A percentile compares a stretch with the other conserved stretches of the same genome.
Evolutionary conservation across 805 yeast genomes (phyloP).

Genomic region (Komagataella mondaviorum): DNA sequence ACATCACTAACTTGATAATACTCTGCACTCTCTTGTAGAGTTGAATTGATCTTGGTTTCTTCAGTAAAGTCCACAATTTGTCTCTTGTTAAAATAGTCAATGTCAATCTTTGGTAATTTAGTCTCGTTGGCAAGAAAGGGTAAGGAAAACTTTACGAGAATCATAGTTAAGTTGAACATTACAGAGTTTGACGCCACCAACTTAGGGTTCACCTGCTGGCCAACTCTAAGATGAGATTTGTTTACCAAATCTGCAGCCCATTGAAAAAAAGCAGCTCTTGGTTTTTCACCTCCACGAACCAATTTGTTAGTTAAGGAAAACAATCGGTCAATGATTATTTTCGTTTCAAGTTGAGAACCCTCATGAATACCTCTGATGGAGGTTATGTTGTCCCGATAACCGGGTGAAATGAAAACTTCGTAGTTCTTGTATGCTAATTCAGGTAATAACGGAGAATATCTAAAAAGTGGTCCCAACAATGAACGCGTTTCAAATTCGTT

Average conservation of each 20-base stretch:
- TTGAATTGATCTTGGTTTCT: conserved; percentile 75
- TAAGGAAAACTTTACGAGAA: conserved; percentile 59
- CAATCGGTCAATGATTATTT: conserved; percentile 43
- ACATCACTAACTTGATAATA: conserved; percentile 29
- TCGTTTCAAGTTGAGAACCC: conserved; percentile 52
- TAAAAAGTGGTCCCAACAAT: conserved; percentile 63
- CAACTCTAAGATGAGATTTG: conserved; percentile 75
- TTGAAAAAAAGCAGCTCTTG: conserved; percentile 50
- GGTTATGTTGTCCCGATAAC: not conserved
- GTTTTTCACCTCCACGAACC: conserved; percentile 53
- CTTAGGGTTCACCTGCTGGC: conserved; percentile 61
- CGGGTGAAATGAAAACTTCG: conserved; percentile 23
- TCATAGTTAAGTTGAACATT: conserved; percentile 60
- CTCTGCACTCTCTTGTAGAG: conserved; percentile 53
- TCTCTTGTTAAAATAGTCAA: conserved; percentile 47
- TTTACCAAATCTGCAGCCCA: conserved; percentile 70
- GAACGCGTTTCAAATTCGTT: conserved; percentile 46
- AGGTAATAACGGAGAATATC: conserved; percentile 59
- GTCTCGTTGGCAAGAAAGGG: conserved; percentile 64
- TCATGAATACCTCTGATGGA: conserved; percentile 24
- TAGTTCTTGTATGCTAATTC: conserved; percentile 35
- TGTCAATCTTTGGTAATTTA: conserved; percentile 68
- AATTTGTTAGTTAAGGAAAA: conserved; percentile 62
- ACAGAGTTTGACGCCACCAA: conserved; percentile 68
- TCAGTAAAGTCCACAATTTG: conserved; percentile 53